Percentiles rank a stretch among this genome's conserved stretches.
phyloP scores from a whole-genome alignment of 805 yeast genomes.

The Metschnikowia santaceciliae region DNA sequence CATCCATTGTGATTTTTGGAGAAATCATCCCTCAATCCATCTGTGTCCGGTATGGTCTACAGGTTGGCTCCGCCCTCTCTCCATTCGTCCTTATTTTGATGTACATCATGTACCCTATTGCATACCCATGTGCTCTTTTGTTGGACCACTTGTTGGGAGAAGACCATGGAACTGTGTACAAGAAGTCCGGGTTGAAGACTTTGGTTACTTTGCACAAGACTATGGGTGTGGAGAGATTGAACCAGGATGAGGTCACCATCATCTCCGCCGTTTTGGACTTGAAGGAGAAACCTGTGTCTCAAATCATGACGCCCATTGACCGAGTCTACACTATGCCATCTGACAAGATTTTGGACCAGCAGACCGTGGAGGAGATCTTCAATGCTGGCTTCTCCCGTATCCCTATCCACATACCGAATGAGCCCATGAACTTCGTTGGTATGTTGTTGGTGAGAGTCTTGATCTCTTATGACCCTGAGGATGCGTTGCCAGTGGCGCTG shows the following conservation, averaged over 20 bases:
- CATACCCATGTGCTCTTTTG: conserved; percentile 81
- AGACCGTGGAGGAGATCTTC: conserved; percentile 81
- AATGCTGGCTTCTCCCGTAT: conserved; percentile 93
- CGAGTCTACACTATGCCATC: conserved; percentile 86
- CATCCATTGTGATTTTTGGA: conserved; percentile 88
- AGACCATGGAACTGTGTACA: conserved; percentile 93
- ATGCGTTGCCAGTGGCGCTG: conserved; percentile 83
- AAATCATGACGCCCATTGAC: conserved; percentile 91
- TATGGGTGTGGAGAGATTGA: conserved; percentile 91
- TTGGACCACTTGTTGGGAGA: conserved; percentile 85
- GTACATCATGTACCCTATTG: conserved; percentile 89
- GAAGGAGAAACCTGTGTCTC: conserved; percentile 82
- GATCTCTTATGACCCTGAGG: conserved; percentile 96
- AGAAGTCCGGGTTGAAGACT: conserved; percentile 88
- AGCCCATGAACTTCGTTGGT: conserved; percentile 88
- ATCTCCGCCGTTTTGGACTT: conserved; percentile 90
- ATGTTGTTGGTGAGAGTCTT: conserved; percentile 90
- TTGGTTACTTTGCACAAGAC: conserved; percentile 89
- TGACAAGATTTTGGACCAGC: conserved; percentile 77
- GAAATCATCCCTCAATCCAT: conserved; percentile 94
- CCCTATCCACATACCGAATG: conserved; percentile 87
- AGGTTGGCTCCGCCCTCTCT: conserved; percentile 84
- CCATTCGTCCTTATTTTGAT: conserved; percentile 82
- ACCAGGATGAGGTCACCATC: conserved; percentile 93
- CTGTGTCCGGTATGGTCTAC: conserved; percentile 88